These are phyloP conservation scores for Xylariomycetidae sp. DNA, from an alignment of 2,329 filamentous ascomycete species.

Conservation along the genomic window DNA sequence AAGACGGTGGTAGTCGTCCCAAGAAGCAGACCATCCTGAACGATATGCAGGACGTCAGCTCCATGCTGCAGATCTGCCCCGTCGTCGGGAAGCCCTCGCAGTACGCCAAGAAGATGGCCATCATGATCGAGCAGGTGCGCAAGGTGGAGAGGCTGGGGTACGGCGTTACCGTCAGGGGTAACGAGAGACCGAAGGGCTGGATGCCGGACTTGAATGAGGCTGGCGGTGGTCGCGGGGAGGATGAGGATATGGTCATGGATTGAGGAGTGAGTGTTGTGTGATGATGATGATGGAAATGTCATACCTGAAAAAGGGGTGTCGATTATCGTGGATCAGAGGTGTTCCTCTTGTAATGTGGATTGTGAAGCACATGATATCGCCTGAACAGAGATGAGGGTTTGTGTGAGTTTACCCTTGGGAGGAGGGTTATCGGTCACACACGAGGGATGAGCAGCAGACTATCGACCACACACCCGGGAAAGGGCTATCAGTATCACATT, in stretches of 20 bases:
- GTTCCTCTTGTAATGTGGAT: too few relatives aligned
- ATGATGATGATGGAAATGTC: too few relatives aligned
- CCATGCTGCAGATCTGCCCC: slow-evolving; percentile 69
- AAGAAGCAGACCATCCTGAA: slow-evolving; percentile 59
- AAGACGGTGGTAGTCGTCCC: neutral
- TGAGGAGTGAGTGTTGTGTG: slow-evolving; percentile 6
- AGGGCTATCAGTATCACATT: too few relatives aligned
- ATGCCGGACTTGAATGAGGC: slow-evolving; percentile 63
- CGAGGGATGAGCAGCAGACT: too few relatives aligned
- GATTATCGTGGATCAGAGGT: too few relatives aligned
- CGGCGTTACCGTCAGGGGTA: slow-evolving; percentile 79
- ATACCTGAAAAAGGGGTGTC: too few relatives aligned
- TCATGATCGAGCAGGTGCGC: slow-evolving; percentile 82
- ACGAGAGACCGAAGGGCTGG: slow-evolving; percentile 88
- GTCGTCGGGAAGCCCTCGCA: slow-evolving; percentile 40
- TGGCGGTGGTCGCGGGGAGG: slow-evolving; percentile 12
- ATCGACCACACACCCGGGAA: too few relatives aligned
- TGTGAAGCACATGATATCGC: too few relatives aligned
- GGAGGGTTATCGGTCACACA: too few relatives aligned
- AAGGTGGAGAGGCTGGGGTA: slow-evolving; percentile 94
- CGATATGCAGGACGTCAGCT: slow-evolving; percentile 76
- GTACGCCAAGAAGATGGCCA: slow-evolving; percentile 74
- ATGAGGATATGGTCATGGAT: slow-evolving; percentile 16
- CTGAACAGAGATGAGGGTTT: too few relatives aligned
- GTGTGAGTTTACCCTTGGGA: too few relatives aligned